These are phyloP conservation scores for Coemansia furcata DNA, from an alignment of 192 early-diverging fungal genomes.

Conservation along the genomic window DNA sequence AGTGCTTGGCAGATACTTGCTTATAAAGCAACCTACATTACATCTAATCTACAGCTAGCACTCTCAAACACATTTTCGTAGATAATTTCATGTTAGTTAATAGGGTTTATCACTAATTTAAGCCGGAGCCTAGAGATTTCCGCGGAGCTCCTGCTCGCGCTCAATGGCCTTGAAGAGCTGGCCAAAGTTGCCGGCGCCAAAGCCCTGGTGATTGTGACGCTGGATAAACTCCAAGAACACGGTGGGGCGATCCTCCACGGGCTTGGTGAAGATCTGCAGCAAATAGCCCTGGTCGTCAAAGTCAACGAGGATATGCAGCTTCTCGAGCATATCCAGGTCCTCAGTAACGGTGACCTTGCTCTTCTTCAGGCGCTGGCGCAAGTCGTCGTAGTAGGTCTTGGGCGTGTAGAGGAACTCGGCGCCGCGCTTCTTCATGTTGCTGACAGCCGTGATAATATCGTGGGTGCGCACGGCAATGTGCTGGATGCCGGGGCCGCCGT, in stretches of 20 bases:
- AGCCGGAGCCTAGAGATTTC: conserved; percentile 60
- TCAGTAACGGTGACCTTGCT: conserved; percentile 75
- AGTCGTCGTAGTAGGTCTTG: conserved; percentile 81
- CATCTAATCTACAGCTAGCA: too few species aligned
- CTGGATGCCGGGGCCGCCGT: conserved; percentile 76
- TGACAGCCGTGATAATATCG: conserved; percentile 82
- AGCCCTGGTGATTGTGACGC: conserved; percentile 87
- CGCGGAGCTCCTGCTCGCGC: conserved; percentile 88
- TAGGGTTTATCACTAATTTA: background rate
- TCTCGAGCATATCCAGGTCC: conserved; percentile 76
- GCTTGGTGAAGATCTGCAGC: conserved; percentile 90
- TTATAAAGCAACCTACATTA: too few species aligned
- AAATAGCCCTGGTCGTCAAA: conserved; percentile 97
- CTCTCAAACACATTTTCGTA: too few species aligned
- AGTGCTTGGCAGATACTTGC: too few species aligned
- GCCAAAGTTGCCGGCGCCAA: conserved; percentile 98
- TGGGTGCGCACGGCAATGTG: conserved; percentile 93
- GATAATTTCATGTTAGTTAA: too few species aligned
- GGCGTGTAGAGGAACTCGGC: conserved; percentile 89
- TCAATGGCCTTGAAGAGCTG: conserved; percentile 96
- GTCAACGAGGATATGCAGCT: conserved; percentile 90
- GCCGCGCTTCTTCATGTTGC: conserved; percentile 78
- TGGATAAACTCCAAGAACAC: conserved; percentile 98
- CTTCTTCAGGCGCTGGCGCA: conserved; percentile 69
- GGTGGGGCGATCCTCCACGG: conserved; percentile 93